These are phyloP conservation scores for Sicyos edulis DNA, from an alignment of 306 rosid genomes.

Conservation along the genomic window DNA sequence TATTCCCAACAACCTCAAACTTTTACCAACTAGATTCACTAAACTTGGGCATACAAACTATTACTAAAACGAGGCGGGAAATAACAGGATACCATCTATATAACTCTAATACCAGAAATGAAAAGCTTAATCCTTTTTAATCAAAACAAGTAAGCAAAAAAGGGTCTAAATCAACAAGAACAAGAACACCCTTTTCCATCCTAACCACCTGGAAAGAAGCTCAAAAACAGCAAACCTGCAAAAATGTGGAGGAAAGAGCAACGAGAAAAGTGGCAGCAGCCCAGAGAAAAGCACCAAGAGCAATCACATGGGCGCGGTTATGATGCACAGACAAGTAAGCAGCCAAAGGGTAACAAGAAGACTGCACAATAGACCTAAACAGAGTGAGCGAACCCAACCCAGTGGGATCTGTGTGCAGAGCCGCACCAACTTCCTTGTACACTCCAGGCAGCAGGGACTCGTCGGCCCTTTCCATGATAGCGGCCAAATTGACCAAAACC, in stretches of 20 bases:
- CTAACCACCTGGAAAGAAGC: neutral
- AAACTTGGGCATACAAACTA: neutral
- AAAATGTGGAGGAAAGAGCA: constrained; percentile 55
- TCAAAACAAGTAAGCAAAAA: neutral
- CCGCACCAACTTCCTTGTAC: constrained; percentile 65
- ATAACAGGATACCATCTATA: neutral
- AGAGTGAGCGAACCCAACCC: constrained; percentile 73
- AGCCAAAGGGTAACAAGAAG: constrained; percentile 63
- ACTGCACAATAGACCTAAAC: constrained; percentile 66
- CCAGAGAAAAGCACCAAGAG: constrained; percentile 71
- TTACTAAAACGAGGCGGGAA: neutral
- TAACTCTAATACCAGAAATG: neutral
- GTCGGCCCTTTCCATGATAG: constrained; percentile 71
- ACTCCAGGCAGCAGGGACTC: constrained; percentile 72
- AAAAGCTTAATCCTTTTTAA: neutral
- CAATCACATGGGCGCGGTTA: constrained; percentile 65
- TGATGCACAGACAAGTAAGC: constrained; percentile 63
- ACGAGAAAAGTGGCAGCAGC: constrained; percentile 66
- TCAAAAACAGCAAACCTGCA: constrained; percentile 30
- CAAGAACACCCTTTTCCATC: neutral
- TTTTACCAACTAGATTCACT: neutral
- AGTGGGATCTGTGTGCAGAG: constrained; percentile 68
- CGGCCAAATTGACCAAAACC: constrained; percentile 57
- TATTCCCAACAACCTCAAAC: too few species aligned
- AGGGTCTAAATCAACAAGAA: neutral